phyloP scores from a whole-genome alignment of 495 filamentous ascomycete genomes.

The Penicillium maclennaniae region DNA sequence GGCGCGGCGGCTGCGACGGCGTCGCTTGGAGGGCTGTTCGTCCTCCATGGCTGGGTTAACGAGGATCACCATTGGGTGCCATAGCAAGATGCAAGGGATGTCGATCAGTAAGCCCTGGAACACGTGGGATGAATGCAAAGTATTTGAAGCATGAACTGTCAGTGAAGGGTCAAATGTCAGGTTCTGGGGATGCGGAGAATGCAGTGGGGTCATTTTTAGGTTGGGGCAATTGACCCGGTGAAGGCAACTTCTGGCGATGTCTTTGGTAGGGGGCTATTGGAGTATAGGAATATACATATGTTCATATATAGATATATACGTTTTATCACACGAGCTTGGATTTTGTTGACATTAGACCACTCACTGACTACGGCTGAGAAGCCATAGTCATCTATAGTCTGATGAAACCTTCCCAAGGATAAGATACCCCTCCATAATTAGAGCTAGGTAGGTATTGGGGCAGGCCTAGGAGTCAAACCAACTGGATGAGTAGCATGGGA shows the following conservation, averaged over 20 bases:
- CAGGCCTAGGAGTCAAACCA: no score
- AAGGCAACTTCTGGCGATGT: background rate
- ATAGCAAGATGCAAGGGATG: slow-evolving; percentile 9
- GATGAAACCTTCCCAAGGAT: no score
- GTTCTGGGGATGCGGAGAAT: background rate
- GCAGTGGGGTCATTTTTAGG: slow-evolving; percentile 2
- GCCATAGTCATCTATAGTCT: no score
- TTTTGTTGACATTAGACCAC: no score
- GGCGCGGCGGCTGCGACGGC: slow-evolving; percentile 60
- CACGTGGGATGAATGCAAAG: slow-evolving; percentile 1
- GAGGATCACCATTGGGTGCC: slow-evolving; percentile 23
- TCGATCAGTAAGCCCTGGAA: background rate
- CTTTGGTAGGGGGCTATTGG: background rate
- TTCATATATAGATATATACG: background rate
- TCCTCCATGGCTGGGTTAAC: slow-evolving; percentile 23
- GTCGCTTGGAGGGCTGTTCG: slow-evolving; percentile 28
- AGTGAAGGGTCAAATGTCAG: background rate
- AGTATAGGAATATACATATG: background rate
- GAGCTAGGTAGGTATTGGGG: background rate
- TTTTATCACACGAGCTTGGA: no score
- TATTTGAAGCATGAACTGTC: background rate
- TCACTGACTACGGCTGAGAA: no score
- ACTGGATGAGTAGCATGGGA: background rate
- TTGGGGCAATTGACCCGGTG: slow-evolving; percentile 1
- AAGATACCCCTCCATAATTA: no score